Evolutionary conservation across 768 basidiomycete genomes (phyloP).

Genomic region (Serendipita sp.): DNA sequence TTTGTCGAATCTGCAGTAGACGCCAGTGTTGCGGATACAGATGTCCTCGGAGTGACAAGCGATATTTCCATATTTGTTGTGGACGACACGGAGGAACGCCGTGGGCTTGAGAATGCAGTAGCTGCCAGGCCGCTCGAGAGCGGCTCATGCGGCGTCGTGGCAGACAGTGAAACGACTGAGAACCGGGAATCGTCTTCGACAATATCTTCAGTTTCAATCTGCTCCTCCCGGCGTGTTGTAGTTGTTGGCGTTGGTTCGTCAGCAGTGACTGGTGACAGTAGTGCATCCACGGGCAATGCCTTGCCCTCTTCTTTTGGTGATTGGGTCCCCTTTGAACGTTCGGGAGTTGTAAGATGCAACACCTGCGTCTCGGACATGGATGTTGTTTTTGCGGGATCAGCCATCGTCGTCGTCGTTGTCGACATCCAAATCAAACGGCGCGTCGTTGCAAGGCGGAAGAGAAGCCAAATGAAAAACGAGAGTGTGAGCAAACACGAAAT

Average conservation of each 20-base stretch:
- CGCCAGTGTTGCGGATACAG: conserved; percentile 17
- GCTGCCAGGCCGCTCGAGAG: conserved; percentile 21
- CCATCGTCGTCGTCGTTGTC: background rate
- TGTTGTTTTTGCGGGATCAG: background rate
- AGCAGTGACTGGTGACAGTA: background rate
- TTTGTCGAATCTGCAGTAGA: conserved; percentile 11
- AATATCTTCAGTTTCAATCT: background rate
- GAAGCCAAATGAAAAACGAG: background rate
- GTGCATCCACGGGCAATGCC: background rate
- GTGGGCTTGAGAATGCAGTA: conserved; percentile 8
- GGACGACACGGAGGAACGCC: conserved; percentile 7
- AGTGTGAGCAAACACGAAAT: background rate
- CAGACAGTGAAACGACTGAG: conserved; percentile 32
- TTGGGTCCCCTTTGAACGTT: background rate
- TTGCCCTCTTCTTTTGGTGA: background rate
- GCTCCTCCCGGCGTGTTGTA: too few species aligned
- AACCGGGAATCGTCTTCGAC: conserved; percentile 25
- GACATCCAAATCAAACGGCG: background rate
- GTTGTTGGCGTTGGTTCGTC: background rate
- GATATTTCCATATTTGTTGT: conserved; percentile 6
- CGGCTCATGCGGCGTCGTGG: background rate
- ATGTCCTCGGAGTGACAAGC: conserved; percentile 9
- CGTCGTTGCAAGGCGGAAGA: background rate
- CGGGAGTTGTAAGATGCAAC: background rate
- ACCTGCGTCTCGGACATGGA: background rate